Evolutionary conservation across 2,329 filamentous ascomycete species (phyloP), one percentile per base, ranked within the genome.

Genomic region (Aspergillus sp.): DNA sequence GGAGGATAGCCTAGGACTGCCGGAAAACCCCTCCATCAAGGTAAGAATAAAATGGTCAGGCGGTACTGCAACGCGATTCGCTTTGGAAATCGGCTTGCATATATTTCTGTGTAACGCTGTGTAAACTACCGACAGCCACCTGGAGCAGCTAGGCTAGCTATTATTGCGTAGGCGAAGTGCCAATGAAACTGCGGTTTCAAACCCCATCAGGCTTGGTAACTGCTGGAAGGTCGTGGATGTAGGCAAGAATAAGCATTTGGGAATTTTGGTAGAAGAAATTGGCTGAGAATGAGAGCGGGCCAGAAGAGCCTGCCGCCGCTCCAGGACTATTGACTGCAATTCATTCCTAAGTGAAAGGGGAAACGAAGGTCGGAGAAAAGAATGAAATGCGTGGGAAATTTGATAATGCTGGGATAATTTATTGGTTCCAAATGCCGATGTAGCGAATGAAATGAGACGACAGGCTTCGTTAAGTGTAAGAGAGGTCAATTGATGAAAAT

Each of bases 161-260:
- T 27, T 57, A 17, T 47, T 43, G 48, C 19, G 33, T 43, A 49
- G 54, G 51, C 53, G 19, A 15, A 44, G 24, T 49, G 55, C 55
- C 55, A 57, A 57, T 48, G 17, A 46, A 40, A 53, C 27, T 37
- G 31, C 33, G 23, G 6, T 52, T 50, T 48, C 49, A 58, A 60
- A 31, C 52, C 55, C 59, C 50, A 62, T 58, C 46, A 49, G 52
- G 57, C 35, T 52, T 41, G 37, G 43, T 50, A 40, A 44, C 12
- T 27, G 31, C 43, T 21, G 40, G 7, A 19, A 43, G 17, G 39
- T 27, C 45, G 31, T 43, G 40, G 6, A 45, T 31, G 39, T 14
- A 45, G n/a, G 23, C n/a, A 17, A 50, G 7, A 33, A 49, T 12
- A 8, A 35, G 21, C 21, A n/a, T 12, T 17, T 33, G n/a, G 27